Percentiles rank a stretch among this genome's conserved stretches.
These are phyloP conservation scores for Pyrenochaeta sp. DNA, from an alignment of 2,329 filamentous ascomycete species.

Conservation along the genomic window DNA sequence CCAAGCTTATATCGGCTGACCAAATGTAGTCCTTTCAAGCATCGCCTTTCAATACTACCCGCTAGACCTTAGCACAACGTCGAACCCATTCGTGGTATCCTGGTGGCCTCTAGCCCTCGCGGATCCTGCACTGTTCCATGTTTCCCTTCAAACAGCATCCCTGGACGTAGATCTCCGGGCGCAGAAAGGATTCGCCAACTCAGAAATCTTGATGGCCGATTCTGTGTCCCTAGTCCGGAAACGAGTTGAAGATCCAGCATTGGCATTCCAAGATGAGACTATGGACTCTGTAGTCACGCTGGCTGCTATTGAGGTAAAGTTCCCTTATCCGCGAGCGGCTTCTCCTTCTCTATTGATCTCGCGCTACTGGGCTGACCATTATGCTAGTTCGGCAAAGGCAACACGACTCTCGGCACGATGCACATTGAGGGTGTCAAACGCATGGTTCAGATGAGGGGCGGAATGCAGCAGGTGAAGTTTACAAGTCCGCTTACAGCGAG, in stretches of 20 bases:
- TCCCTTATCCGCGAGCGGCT: neutral
- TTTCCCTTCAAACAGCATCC: constrained; percentile 67
- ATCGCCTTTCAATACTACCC: constrained; percentile 70
- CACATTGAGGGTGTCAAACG: constrained; percentile 61
- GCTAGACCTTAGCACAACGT: constrained; percentile 60
- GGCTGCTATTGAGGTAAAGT: constrained; percentile 64
- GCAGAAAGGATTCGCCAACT: constrained; percentile 62
- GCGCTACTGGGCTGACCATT: constrained; percentile 2
- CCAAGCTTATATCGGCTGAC: neutral
- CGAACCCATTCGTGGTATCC: constrained; percentile 66
- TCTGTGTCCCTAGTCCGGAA: constrained; percentile 62
- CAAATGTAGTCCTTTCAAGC: constrained; percentile 60
- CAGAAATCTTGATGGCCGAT: constrained; percentile 66
- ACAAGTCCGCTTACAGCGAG: constrained; percentile 63
- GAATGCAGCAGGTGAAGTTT: constrained; percentile 58
- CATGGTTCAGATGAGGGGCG: constrained; percentile 61
- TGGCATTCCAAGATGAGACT: constrained; percentile 64
- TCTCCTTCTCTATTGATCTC: neutral
- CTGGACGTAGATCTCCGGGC: constrained; percentile 63
- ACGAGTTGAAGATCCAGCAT: constrained; percentile 57
- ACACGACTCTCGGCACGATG: constrained; percentile 54
- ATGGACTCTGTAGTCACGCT: constrained; percentile 66
- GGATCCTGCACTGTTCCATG: constrained; percentile 66
- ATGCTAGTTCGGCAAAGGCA: constrained; percentile 62
- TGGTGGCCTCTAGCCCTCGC: constrained; percentile 68